A percentile compares a stretch with the other conserved stretches of the same genome.
phyloP scores from a whole-genome alignment of 2,329 filamentous ascomycete genomes.

The Coniochaeta hoffmannii region DNA sequence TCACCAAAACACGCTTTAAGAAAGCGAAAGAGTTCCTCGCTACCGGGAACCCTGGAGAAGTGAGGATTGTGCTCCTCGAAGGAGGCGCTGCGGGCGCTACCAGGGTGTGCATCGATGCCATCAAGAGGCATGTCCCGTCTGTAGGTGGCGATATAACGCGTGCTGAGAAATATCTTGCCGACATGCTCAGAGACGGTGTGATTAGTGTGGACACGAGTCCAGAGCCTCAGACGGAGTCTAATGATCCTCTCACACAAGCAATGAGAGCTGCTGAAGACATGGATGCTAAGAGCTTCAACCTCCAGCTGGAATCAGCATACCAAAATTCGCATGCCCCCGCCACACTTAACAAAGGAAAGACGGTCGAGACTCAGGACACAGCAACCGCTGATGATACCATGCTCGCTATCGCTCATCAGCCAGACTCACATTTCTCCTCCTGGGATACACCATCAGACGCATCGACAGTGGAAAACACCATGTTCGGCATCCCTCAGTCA shows the following conservation, averaged over 20 bases:
- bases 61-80: constrained; percentile 50
- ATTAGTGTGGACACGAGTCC: not conserved
- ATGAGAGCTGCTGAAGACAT: constrained; percentile 54
- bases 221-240: constrained; percentile 6
- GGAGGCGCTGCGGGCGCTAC: constrained; percentile 51
- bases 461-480: not conserved
- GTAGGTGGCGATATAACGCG: too few species aligned
- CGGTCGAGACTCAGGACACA: constrained; percentile 17
- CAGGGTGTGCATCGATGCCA: constrained; percentile 29
- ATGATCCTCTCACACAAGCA: constrained; percentile 44
- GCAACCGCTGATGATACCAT: too few species aligned
- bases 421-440: too few species aligned
- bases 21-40: constrained; percentile 43
- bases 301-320: constrained; percentile 36
- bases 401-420: too few species aligned
- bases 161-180: constrained; percentile 15
- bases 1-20: constrained; percentile 36
- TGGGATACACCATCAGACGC: too few species aligned
- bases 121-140: too few species aligned
- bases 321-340: constrained; percentile 30
- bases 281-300: constrained; percentile 44
- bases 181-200: constrained; percentile 3
- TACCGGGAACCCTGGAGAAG: constrained; percentile 28
- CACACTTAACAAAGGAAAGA: too few species aligned
- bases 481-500: too few species aligned